Base-by-base conservation (phyloP, 106 monocot genomes). In the Dioscorea alata region DNA sequence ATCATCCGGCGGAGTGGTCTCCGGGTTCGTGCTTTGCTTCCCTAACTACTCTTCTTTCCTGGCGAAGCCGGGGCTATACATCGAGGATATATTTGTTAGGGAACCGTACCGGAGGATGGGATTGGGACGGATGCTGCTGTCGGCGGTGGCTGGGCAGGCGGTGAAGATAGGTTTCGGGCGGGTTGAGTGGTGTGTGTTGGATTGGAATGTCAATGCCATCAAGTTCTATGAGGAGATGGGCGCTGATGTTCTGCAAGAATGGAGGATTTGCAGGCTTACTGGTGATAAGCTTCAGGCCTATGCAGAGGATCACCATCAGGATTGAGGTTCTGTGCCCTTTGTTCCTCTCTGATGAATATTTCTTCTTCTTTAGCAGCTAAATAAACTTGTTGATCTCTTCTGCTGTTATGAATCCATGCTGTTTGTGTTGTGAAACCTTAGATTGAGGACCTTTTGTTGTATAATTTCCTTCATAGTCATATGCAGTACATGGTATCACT, bases 101-200 rank as follows among this genome's bases (percentile, higher is more conserved):
- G 89, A 76, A 76, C 58, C 81, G 33, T 99, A 84, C 84, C 35
- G 92, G 79, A 61, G 97, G 68, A 67, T 59, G 74, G 92, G 92
- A 9, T 42, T 93, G 64, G 97, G 92, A 65, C 69, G 66, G 78
- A 85, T 87, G 85, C 78, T 94, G 85, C 88, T 94, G 48, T 76
- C 90, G 18, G 76, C 90, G 59, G 94, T 88, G 76, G 94, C 90
- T 23, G 79, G 65, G 75, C 72, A 85, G 80, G 90, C 86, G 52
- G 85, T 87, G 18, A 67, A 59, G 75, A 80, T 90, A 76, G 92
- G 87, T 52, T 78, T 82, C 73, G 94, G 90, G 49, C 58, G 82
- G 60, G 94, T 94, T 60, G 94, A 94, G 73, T 94, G 94, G 94
- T 80, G 87, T 63, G 87, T 94, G 34, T 76, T 90, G 12, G 94